Base-by-base conservation (phyloP, 2,329 filamentous ascomycete species). In the Fusarium sarcochroum region DNA sequence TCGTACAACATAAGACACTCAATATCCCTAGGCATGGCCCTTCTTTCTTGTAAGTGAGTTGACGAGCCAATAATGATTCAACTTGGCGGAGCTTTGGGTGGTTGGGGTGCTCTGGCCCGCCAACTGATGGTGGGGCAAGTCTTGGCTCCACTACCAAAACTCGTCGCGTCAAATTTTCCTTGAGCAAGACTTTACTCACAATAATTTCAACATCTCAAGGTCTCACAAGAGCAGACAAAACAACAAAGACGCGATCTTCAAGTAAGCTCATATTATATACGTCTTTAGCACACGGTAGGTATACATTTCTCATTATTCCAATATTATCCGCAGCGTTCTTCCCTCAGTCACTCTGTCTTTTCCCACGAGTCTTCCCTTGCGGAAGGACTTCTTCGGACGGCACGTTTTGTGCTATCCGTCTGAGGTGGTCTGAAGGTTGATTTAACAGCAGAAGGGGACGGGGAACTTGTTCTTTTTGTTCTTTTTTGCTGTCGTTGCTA, bases 401-500 rank as follows among this genome's bases (percentile, higher is more conserved):
- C 71, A 63, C 77, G 79, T 81, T 77, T 80, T 81, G 79, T 73
- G 71, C 56, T 65, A 71, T 73, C 68, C 73, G 72, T 34, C 66
- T 70, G 75, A 77, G 77, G 78, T 72, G 71, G 79, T 78, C 77
- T 80, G 78, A 78, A 68, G 64, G 70, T 51, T 52, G 52, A 64
- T 63, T 71, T 47, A 50, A 58, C 52, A 34, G 51, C 55, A 40
- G 32, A 46, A 18, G 13, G 13, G 32, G n/a, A 11, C 30, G 13
- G 10, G 15, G 59, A 56, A 46, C 54, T 23, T 25, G 38, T 51
- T 49, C 54, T 64, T 62, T 50, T 46, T 41, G 63, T 45, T 21
- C 18, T 49, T 48, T 18, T 35, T 46, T 73, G 55, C 64, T 58
- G 59, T 57, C 71, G 77, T 77, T 85, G 83, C 83, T 72, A 85